Base-by-base conservation (phyloP, 1,139 yeast genomes). In the Hansenula lynferdii region DNA sequence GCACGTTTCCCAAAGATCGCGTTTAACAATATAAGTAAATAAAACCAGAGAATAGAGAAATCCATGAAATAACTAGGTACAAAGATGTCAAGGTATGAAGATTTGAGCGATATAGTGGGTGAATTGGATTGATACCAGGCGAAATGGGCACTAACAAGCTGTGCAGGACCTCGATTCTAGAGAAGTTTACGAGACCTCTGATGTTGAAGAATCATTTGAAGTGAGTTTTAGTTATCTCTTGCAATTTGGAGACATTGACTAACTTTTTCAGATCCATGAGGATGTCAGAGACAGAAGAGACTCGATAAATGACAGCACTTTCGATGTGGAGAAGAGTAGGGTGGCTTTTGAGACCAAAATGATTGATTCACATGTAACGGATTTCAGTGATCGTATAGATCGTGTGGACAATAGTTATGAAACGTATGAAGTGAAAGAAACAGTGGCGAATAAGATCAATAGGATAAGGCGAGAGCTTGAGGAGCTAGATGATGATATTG, bases 141-240 rank as follows among this genome's bases (percentile, higher is more conserved):
- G n/a, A n/a, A n/a, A n/a, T n/a, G n/a, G n/a, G n/a, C n/a, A n/a
- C n/a, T n/a, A n/a, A n/a, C n/a, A n/a, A n/a, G n/a, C n/a, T n/a
- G n/a, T n/a, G n/a, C 12, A 48, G 55, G 66, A 68, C 30, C 38
- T 39, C 12, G 57, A 49, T 2, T 49, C 63, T 0, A 60, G 51
- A 34, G 75, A 69, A 39, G 63, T 74, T 3, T 74, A 65, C 48
- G 80, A 75, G 50, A 70, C 78, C 0, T 71, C 77, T 0, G 79
- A 73, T 45, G 54, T 65, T 1, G 78, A 73, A 33, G 65, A 67
- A 32, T 61, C 55, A 2, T 44, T 46, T 15, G 56, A 53, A 12
- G n/a, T n/a, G n/a, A n/a, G n/a, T n/a, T n/a, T n/a, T n/a, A n/a
- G n/a, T n/a, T n/a, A n/a, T n/a, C n/a, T n/a, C n/a, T n/a, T n/a